Percentiles rank a stretch among this genome's conserved stretches.
phyloP scores from a whole-genome alignment of 345 rosid species.

The Noccaea caerulescens region DNA sequence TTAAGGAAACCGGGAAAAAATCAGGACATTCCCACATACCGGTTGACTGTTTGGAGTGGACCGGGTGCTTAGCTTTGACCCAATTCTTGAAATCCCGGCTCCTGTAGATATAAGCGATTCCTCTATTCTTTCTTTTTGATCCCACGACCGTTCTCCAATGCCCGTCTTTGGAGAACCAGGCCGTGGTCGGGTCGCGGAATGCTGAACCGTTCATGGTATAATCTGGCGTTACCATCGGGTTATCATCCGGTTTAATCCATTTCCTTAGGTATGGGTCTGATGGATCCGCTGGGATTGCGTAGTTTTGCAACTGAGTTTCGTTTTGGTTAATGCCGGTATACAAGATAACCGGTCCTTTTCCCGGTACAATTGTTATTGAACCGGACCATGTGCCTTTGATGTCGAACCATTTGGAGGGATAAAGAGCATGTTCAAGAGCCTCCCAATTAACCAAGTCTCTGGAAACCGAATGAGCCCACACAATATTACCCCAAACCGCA shows the following conservation, averaged over 20 bases:
- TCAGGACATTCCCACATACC: constrained; percentile 99
- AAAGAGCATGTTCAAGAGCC: constrained; percentile 70
- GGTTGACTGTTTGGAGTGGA: constrained; percentile 54
- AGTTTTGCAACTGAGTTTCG: constrained; percentile 64
- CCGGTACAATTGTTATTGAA: constrained; percentile 74
- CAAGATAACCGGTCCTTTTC: constrained; percentile 61
- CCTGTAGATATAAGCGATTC: constrained; percentile 63
- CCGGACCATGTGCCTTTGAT: constrained; percentile 90
- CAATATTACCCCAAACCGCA: constrained; percentile 93
- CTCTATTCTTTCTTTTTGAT: constrained; percentile 53
- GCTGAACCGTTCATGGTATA: constrained; percentile 61
- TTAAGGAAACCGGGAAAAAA: constrained; percentile 63
- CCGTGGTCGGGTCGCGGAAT: constrained; percentile 92
- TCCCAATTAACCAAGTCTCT: constrained; percentile 81
- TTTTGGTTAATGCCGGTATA: constrained; percentile 72
- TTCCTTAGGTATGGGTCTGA: constrained; percentile 78
- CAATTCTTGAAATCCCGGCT: constrained; percentile 72
- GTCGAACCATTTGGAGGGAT: constrained; percentile 71
- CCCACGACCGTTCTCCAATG: constrained; percentile 72
- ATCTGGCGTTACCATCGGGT: constrained; percentile 63
- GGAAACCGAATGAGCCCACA: constrained; percentile 97
- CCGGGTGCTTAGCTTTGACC: constrained; percentile 69
- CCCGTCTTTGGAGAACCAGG: constrained; percentile 64
- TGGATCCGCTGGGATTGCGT: constrained; percentile 65
- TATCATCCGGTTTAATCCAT: constrained; percentile 80